phyloP scores from a whole-genome alignment of 2,329 filamentous ascomycete species.

The Dendrostoma leiphaemia region DNA sequence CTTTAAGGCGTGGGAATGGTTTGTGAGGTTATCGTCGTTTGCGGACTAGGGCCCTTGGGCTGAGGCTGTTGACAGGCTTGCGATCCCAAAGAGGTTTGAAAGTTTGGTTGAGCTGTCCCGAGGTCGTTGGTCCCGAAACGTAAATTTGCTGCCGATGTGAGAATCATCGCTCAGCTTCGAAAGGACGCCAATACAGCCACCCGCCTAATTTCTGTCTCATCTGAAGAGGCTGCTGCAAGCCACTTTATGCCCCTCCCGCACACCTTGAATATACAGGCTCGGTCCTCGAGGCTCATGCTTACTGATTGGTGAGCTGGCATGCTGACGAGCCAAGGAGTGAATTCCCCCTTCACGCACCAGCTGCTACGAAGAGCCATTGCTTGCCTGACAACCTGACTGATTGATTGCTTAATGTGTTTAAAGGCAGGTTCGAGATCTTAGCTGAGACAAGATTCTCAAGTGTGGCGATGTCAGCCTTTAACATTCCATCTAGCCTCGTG shows the following conservation, averaged over 20 bases:
- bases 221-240: not conserved
- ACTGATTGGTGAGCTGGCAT: too few relatives aligned
- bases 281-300: too few relatives aligned
- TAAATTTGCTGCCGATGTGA: not conserved
- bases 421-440: not conserved
- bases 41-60: not conserved
- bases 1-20: not conserved
- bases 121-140: not conserved
- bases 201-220: not conserved
- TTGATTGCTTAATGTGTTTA: too few relatives aligned
- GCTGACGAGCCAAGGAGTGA: too few relatives aligned
- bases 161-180: too few relatives aligned
- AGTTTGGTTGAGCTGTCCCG: too few relatives aligned
- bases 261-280: not conserved
- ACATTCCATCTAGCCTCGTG: not conserved
- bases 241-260: not conserved
- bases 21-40: slow-evolving; percentile 4
- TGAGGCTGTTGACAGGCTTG: slow-evolving; percentile 4
- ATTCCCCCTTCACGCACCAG: too few relatives aligned
- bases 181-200: too few relatives aligned
- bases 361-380: too few relatives aligned
- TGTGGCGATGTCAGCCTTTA: not conserved
- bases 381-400: too few relatives aligned
- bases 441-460: too few relatives aligned
- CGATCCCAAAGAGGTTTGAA: not conserved